A percentile compares a stretch with the other conserved stretches of the same genome.
Evolutionary conservation across 345 rosid species (phyloP).

Genomic region (Arabis alpina): DNA sequence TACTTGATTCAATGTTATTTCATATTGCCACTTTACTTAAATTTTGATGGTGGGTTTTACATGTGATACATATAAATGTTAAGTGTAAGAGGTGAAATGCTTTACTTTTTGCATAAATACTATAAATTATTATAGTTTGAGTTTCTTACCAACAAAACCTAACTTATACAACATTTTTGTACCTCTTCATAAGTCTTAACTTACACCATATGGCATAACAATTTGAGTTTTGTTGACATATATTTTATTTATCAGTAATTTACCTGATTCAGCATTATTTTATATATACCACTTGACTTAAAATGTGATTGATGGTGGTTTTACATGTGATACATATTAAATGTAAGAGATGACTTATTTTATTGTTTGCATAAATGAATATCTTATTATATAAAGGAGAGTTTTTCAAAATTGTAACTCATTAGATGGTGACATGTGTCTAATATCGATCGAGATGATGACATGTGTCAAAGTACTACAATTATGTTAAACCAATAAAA

Average conservation of each 20-base stretch:
- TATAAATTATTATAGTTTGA: neutral
- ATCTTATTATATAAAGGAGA: too few species aligned
- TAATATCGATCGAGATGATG: too few species aligned
- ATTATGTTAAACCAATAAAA: too few species aligned
- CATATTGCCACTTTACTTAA: neutral
- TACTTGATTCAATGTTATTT: neutral
- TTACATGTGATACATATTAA: neutral
- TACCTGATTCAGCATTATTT: too few species aligned
- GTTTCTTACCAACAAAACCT: conserved; percentile 11
- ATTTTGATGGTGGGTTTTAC: neutral
- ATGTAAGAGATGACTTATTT: neutral
- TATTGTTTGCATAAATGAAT: neutral
- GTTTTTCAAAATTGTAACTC: too few species aligned
- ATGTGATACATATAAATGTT: neutral
- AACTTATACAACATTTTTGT: neutral
- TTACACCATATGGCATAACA: neutral
- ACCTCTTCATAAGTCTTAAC: conserved; percentile 5
- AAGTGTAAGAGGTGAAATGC: neutral
- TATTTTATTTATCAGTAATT: too few species aligned
- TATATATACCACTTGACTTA: neutral
- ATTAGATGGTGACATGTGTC: too few species aligned
- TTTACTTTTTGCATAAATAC: neutral
- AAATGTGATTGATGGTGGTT: neutral
- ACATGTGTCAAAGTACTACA: too few species aligned
- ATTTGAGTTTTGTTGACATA: neutral